phyloP scores from a whole-genome alignment of 2,329 filamentous ascomycete genomes.

The Aspergillus udagawae region DNA sequence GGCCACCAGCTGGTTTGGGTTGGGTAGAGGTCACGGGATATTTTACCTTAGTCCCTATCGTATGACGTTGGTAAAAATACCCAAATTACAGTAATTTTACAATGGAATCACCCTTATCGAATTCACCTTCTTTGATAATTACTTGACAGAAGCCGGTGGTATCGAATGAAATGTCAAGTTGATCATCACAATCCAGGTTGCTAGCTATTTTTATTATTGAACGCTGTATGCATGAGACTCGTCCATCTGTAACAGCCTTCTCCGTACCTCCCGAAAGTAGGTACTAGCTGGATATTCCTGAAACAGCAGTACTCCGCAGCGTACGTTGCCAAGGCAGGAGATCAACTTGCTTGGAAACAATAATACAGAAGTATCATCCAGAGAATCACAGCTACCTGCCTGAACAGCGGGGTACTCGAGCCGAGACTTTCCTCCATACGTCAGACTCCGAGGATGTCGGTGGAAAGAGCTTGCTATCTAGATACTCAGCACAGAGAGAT shows the following conservation, averaged over 20 bases:
- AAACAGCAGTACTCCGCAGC: not conserved
- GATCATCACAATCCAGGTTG: not conserved
- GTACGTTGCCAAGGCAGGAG: not conserved
- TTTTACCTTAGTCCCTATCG: not conserved
- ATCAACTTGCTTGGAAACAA: not conserved
- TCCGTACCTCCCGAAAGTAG: not conserved
- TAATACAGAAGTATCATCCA: too few species aligned
- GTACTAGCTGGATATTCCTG: not conserved
- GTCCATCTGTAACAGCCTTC: not conserved
- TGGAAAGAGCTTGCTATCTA: not conserved
- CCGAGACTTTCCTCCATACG: not conserved
- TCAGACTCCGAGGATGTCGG: not conserved
- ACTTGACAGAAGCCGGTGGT: not conserved
- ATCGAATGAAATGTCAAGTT: not conserved
- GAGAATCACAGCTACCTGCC: not conserved
- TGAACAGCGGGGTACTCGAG: not conserved
- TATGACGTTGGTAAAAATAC: not conserved
- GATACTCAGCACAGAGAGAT: not conserved
- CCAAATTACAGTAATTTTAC: not conserved
- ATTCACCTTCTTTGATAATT: not conserved
- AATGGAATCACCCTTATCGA: not conserved
- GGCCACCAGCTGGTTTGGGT: not conserved
- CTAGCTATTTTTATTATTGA: not conserved
- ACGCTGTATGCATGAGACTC: not conserved
- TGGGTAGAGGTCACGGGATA: not conserved